A percentile compares a stretch with the other conserved stretches of the same genome.
Evolutionary conservation across 2,329 filamentous ascomycete genomes (phyloP).

Genomic region (Lecanicillium sp.): DNA sequence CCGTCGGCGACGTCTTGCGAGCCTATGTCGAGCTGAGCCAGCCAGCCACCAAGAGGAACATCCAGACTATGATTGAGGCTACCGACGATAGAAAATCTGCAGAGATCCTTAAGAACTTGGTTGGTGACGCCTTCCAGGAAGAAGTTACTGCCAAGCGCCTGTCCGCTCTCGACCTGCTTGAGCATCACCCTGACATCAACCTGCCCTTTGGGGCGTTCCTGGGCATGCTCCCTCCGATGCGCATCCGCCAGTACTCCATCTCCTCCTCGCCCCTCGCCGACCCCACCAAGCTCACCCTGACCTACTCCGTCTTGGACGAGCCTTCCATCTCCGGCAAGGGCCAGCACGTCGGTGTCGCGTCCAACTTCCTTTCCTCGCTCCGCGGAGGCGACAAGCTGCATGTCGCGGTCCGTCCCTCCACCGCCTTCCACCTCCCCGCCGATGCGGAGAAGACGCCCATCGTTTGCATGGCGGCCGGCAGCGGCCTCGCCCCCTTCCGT

Average conservation of each 20-base stretch:
- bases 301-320: slow-evolving; percentile 59
- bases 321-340: slow-evolving; percentile 46
- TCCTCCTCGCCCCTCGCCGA: slow-evolving; percentile 65
- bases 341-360: slow-evolving; percentile 53
- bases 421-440: slow-evolving; percentile 43
- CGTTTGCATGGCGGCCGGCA: slow-evolving; percentile 46
- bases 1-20: slow-evolving; percentile 57
- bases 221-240: slow-evolving; percentile 68
- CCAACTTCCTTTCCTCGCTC: slow-evolving; percentile 51
- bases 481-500: slow-evolving; percentile 57
- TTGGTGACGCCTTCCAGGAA: slow-evolving; percentile 40
- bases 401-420: slow-evolving; percentile 42
- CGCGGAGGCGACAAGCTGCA: slow-evolving; percentile 37
- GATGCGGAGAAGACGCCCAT: slow-evolving; percentile 41
- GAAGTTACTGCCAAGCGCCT: slow-evolving; percentile 51
- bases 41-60: slow-evolving; percentile 60
- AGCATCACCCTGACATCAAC: slow-evolving; percentile 52
- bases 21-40: slow-evolving; percentile 69
- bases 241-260: slow-evolving; percentile 72
- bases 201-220: slow-evolving; percentile 63
- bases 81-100: slow-evolving; percentile 39
- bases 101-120: slow-evolving; percentile 40
- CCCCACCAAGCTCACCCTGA: slow-evolving; percentile 54
- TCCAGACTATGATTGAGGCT: slow-evolving; percentile 40
- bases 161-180: slow-evolving; percentile 63